Base-by-base conservation (phyloP, 2,329 filamentous ascomycete genomes). In the Mycosphaerelloides madeirae region DNA sequence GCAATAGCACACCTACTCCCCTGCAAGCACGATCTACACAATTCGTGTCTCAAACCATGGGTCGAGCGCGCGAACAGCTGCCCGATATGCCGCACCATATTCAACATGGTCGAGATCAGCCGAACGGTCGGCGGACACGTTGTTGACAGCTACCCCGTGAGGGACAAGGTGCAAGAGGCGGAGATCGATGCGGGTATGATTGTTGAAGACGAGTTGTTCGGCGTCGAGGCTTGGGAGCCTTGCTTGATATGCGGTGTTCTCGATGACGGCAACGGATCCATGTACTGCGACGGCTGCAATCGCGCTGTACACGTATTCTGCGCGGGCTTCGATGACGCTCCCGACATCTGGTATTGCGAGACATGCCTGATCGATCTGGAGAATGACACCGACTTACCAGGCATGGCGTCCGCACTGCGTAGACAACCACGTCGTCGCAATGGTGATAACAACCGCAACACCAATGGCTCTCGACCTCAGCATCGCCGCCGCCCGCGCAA, bases 31-130 rank as follows among this genome's bases (percentile, higher is more conserved):
- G 79, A 90, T 57, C 76, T 98, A 57, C 93, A 98, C 71, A 84
- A 98, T 71, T 82, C 85, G 41, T 98, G 93, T 68, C 77, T 98
- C 56, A 85, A 85, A 58, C 87, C 89, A 57, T 98, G 93, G 93
- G 88, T 91, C 35, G 87, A 94, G 69, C 85, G 94, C 66, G 91
- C 93, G 53, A 98, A 97, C 69, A 96, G 90, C 65, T 98, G 93
- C 68, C 93, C 93, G 35, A 95, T 98, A 67, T 98, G 93, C 70
- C 86, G 93, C 56, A 85, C 87, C 59, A 81, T 79, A 52, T 97
- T 98, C 73, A 91, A 97, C 68, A 72, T 84, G 58, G 90, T 98
- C 55, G 82, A 93, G 64, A 82, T 98, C 50, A 85, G 85, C 66
- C 81, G 85, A 62, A 80, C 77, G 56, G 71, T 89, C 60, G 85